phyloP scores from a whole-genome alignment of 345 rosid species.

The Anastatica hierochuntica region DNA sequence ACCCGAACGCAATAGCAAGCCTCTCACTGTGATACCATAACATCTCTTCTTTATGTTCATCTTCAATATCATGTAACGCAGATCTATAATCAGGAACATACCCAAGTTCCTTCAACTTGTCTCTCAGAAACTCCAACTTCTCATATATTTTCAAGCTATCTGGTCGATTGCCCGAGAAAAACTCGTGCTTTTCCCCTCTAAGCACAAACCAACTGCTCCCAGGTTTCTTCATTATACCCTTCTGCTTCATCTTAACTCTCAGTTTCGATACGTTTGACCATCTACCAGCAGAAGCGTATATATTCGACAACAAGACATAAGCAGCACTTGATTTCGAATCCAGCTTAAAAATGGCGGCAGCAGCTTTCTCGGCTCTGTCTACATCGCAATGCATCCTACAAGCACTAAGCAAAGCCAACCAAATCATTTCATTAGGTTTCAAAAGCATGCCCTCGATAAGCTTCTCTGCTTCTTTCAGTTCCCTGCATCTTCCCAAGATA shows the following conservation, averaged over 20 bases:
- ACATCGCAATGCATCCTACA: conserved; percentile 48
- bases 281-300: conserved; percentile 54
- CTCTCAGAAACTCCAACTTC: conserved; percentile 53
- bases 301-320: conserved; percentile 51
- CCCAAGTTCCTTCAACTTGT: conserved; percentile 47
- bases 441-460: conserved; percentile 37
- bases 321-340: conserved; percentile 51
- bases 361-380: conserved; percentile 56
- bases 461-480: conserved; percentile 57
- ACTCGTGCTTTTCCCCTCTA: conserved; percentile 43
- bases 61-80: conserved; percentile 59
- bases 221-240: conserved; percentile 40
- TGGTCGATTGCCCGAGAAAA: conserved; percentile 52
- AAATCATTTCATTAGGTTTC: conserved; percentile 43
- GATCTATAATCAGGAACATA: conserved; percentile 46
- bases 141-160: conserved; percentile 27
- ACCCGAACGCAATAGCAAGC: conserved; percentile 50
- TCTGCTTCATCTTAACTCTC: conserved; percentile 50
- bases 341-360: conserved; percentile 31
- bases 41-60: conserved; percentile 62
- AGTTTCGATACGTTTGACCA: conserved; percentile 50
- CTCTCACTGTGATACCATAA: conserved; percentile 59
- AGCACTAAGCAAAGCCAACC: conserved; percentile 74
- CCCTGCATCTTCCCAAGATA: conserved; percentile 54
- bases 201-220: conserved; percentile 59